phyloP scores from a whole-genome alignment of 805 yeast species.

The Komagataella mondaviorum region DNA sequence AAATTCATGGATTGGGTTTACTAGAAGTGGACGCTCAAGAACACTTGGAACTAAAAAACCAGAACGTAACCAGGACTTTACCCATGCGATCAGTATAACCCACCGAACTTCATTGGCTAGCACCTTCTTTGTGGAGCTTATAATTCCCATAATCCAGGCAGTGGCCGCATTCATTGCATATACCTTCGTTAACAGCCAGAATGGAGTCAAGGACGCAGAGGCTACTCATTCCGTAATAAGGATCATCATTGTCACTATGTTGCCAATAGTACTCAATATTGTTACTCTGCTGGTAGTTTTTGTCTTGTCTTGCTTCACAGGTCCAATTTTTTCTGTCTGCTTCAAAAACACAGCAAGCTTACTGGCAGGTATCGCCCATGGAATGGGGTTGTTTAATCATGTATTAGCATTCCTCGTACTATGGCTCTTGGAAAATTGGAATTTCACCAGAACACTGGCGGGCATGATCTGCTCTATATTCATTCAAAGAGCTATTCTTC shows the following conservation, averaged over 20 bases:
- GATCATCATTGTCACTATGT: conserved; percentile 33
- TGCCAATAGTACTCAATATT: conserved; percentile 32
- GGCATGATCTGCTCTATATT: conserved; percentile 23
- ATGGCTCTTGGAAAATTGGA: conserved; percentile 28
- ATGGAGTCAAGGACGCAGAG: conserved; percentile 50
- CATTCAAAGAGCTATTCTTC: conserved; percentile 22
- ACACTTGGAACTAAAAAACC: conserved; percentile 81
- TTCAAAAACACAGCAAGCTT: conserved; percentile 20
- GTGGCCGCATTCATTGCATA: conserved; percentile 61
- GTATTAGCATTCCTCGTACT: conserved; percentile 21
- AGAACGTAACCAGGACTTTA: conserved; percentile 33
- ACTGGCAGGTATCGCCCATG: conserved; percentile 27
- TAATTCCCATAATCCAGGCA: conserved; percentile 60
- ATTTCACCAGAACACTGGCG: conserved; percentile 22
- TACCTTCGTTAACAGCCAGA: conserved; percentile 75
- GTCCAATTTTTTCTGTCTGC: conserved; percentile 21
- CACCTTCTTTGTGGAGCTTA: conserved; percentile 65
- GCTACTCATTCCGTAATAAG: conserved; percentile 46
- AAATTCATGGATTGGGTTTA: conserved; percentile 72
- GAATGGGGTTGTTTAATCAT: conserved; percentile 18
- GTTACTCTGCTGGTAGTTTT: conserved; percentile 19
- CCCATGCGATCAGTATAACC: conserved; percentile 37
- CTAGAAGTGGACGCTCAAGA: conserved; percentile 69
- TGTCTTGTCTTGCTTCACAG: conserved; percentile 22
- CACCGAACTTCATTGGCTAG: conserved; percentile 71